phyloP scores from a whole-genome alignment of 306 rosid species.

The Vigna mungo region DNA sequence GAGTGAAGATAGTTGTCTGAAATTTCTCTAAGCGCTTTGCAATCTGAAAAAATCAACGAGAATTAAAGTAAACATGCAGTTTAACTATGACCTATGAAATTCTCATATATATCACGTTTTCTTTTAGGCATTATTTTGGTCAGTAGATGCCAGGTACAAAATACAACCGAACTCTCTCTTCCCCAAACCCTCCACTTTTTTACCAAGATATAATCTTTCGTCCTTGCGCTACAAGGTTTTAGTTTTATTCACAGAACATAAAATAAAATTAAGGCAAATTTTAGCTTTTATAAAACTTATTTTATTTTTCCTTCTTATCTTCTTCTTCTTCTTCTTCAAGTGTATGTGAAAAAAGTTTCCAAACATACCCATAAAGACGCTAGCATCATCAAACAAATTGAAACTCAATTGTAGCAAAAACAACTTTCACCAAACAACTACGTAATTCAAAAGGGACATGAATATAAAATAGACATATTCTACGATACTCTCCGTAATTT shows the following conservation, averaged over 20 bases:
- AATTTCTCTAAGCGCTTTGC: conserved; percentile 93
- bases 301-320: too few relatives aligned
- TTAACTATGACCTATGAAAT: neutral
- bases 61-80: neutral
- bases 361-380: conserved; percentile 1
- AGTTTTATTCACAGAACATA: neutral
- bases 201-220: neutral
- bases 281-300: too few relatives aligned
- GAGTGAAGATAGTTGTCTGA: conserved; percentile 89
- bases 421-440: conserved; percentile 8
- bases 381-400: conserved; percentile 15
- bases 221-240: conserved; percentile 22
- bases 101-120: neutral
- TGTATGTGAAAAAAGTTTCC: too few relatives aligned
- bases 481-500: too few relatives aligned
- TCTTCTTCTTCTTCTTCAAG: too few relatives aligned
- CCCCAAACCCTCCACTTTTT: neutral
- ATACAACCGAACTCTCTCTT: conserved; percentile 13
- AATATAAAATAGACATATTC: neutral
- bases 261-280: too few relatives aligned
- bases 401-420: conserved; percentile 16
- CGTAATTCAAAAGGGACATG: neutral
- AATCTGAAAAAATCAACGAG: conserved; percentile 58
- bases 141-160: neutral
- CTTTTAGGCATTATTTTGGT: neutral